phyloP scores from a whole-genome alignment of 2,329 filamentous ascomycete species.

The Fusarium haematococcum region DNA sequence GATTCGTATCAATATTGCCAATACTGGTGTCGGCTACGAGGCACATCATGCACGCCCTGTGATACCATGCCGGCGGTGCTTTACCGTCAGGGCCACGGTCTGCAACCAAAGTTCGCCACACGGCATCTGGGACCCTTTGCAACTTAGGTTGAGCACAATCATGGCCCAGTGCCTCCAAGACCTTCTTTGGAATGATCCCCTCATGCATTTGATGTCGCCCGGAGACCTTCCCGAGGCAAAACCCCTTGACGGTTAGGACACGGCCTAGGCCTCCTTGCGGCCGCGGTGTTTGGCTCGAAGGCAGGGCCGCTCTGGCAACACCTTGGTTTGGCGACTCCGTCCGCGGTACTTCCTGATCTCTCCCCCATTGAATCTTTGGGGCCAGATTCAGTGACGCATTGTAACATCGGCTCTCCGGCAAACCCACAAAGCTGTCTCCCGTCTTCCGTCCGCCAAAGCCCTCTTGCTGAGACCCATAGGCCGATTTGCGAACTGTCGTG shows the following conservation, averaged over 20 bases:
- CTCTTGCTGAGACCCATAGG: not conserved
- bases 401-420: not conserved
- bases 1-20: not conserved
- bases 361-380: not conserved
- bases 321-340: not conserved
- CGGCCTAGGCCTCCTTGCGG: not conserved
- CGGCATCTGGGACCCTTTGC: not conserved
- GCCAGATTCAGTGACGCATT: not conserved
- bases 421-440: not conserved
- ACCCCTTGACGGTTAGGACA: not conserved
- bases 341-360: not conserved
- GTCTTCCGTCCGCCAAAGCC: not conserved
- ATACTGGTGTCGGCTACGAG: fast-evolving
- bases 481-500: not conserved
- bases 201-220: not conserved
- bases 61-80: not conserved
- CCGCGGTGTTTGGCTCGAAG: not conserved
- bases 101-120: not conserved
- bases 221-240: not conserved
- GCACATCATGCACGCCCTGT: not conserved
- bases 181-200: not conserved
- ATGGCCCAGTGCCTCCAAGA: not conserved
- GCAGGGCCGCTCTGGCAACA: too few relatives aligned
- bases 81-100: not conserved
- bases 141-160: fast-evolving